Percentiles rank a stretch among this genome's conserved stretches.
phyloP scores from a whole-genome alignment of 2,329 filamentous ascomycete genomes.

The Alternaria metachromatica region DNA sequence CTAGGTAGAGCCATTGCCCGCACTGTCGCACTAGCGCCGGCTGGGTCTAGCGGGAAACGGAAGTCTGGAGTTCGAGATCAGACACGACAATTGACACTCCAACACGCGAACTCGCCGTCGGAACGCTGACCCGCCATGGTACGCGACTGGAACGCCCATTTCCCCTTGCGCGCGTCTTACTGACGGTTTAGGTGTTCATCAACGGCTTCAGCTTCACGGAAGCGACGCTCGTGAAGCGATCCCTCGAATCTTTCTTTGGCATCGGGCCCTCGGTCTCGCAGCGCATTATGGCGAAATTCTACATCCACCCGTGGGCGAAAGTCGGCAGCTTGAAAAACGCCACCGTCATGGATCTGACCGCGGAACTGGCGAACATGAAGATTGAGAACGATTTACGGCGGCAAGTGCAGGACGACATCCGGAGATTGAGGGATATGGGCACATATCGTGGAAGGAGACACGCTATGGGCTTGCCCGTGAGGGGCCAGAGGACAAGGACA shows the following conservation, averaged over 20 bases:
- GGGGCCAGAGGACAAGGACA: slow-evolving; percentile 86
- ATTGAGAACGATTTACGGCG: slow-evolving; percentile 88
- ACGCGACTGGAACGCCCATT: slow-evolving; percentile 4
- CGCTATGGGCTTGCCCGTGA: slow-evolving; percentile 88
- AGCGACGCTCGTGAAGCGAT: slow-evolving; percentile 80
- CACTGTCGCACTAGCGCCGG: slow-evolving; percentile 20
- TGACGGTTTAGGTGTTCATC: slow-evolving; percentile 72
- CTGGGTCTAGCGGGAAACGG: slow-evolving; percentile 10
- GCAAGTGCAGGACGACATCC: slow-evolving; percentile 83
- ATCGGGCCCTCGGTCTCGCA: slow-evolving; percentile 55
- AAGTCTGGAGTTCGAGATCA: slow-evolving; percentile 14
- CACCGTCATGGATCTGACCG: slow-evolving; percentile 81
- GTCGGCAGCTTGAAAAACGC: slow-evolving; percentile 76
- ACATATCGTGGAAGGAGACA: slow-evolving; percentile 88
- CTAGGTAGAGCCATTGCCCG: slow-evolving; percentile 11
- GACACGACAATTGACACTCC: slow-evolving; percentile 14
- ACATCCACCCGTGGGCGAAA: slow-evolving; percentile 83
- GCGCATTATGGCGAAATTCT: slow-evolving; percentile 84
- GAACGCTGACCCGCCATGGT: slow-evolving; percentile 35
- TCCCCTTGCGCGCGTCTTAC: slow-evolving; percentile 16
- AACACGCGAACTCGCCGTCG: slow-evolving; percentile 24
- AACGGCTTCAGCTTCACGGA: slow-evolving; percentile 87
- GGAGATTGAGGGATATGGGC: slow-evolving; percentile 86
- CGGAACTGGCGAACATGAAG: slow-evolving; percentile 87
- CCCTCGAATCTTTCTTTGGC: slow-evolving; percentile 61